Evolutionary conservation across 139 green algal genomes (phyloP).

Genomic region (Chlamydomonas asymmetrica): DNA sequence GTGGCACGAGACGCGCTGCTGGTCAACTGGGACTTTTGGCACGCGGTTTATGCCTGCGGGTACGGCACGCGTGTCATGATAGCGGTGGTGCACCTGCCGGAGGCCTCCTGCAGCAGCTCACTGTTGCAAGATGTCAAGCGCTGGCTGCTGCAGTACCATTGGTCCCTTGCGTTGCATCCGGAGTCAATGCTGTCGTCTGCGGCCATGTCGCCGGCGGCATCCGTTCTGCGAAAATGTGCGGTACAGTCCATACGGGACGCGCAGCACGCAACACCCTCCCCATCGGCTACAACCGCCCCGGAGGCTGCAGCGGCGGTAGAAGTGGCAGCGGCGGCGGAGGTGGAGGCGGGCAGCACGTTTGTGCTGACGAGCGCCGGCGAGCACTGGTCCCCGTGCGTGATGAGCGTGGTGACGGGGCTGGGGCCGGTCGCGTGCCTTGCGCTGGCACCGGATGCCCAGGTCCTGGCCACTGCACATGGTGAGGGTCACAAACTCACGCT

Average conservation of each 20-base stretch:
- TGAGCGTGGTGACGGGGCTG: not conserved
- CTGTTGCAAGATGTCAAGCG: no score
- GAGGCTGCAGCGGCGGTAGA: not conserved
- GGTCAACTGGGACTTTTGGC: no score
- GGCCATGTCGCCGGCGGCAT: conserved; percentile 4
- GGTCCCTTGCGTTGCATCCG: conserved; percentile 6
- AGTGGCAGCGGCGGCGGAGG: no score
- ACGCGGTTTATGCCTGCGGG: no score
- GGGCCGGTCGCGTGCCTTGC: not conserved
- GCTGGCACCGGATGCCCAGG: conserved; percentile 1
- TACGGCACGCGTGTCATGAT: no score
- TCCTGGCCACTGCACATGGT: conserved; percentile 23
- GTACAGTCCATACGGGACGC: not conserved
- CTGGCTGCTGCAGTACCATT: conserved; percentile 19
- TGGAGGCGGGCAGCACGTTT: no score
- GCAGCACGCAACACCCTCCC: not conserved
- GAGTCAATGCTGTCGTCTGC: not conserved
- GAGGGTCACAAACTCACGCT: not conserved
- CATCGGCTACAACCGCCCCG: not conserved
- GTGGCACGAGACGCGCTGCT: no score
- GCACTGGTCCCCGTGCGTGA: conserved; percentile 14
- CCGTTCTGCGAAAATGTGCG: not conserved
- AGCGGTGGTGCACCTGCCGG: no score
- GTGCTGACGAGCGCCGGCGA: no score
- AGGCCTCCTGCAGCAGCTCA: no score